phyloP scores from a whole-genome alignment of 2,329 filamentous ascomycete genomes.

The Alternaria gansuensis region DNA sequence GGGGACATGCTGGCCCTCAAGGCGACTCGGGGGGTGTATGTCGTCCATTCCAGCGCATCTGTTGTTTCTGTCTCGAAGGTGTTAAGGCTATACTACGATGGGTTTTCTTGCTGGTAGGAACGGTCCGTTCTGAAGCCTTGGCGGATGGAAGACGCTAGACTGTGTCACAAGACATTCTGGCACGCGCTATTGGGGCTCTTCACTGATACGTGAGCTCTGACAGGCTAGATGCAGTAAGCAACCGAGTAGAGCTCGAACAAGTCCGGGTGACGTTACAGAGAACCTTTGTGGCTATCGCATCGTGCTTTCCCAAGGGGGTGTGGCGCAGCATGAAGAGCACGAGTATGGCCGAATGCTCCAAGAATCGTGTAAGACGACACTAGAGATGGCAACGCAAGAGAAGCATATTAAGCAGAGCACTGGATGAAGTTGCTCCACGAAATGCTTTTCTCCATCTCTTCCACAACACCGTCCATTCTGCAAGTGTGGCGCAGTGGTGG shows the following conservation, averaged over 20 bases:
- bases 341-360: background rate
- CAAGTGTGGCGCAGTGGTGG: conserved; percentile 7
- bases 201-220: background rate
- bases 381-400: background rate
- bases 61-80: background rate
- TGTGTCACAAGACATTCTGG: conserved; percentile 7
- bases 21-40: background rate
- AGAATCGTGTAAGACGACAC: background rate
- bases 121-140: conserved; percentile 3
- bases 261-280: background rate
- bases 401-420: background rate
- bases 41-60: conserved; percentile 6
- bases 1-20: conserved; percentile 17
- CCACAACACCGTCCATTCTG: background rate
- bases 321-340: background rate
- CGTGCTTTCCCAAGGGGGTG: conserved; percentile 3
- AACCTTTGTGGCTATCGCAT: background rate
- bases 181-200: conserved; percentile 7
- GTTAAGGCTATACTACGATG: background rate
- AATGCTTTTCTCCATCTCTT: background rate
- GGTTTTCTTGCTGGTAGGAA: conserved; percentile 1
- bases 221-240: background rate
- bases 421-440: background rate
- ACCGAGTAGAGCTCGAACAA: background rate
- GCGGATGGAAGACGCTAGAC: conserved; percentile 6